These are phyloP conservation scores for Astragalus glycyphyllos DNA, from an alignment of 306 rosid genomes.

Conservation along the genomic window DNA sequence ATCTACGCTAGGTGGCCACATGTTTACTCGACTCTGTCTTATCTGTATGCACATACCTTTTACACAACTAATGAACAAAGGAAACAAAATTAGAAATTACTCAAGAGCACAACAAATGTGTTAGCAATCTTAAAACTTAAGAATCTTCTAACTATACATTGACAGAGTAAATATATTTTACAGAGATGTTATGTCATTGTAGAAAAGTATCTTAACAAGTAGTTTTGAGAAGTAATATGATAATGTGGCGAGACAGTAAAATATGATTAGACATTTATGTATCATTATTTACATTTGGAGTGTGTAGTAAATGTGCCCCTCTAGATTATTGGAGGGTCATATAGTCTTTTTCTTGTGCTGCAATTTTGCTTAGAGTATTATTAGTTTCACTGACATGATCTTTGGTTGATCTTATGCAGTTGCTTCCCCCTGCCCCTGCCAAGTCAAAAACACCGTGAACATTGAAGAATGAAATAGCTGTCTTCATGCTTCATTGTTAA, in stretches of 20 bases:
- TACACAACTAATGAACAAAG: background rate
- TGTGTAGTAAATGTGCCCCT: background rate
- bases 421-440: conserved; percentile 81
- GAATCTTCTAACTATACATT: background rate
- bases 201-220: too few relatives aligned
- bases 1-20: too few relatives aligned
- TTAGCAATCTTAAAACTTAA: background rate
- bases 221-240: background rate
- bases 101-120: background rate
- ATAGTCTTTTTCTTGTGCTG: conserved; percentile 9
- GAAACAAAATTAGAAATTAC: background rate
- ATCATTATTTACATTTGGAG: background rate
- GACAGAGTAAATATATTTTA: conserved; percentile 6
- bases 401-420: conserved; percentile 61
- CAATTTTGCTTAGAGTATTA: conserved; percentile 18
- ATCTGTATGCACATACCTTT: conserved; percentile 25
- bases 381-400: conserved; percentile 35
- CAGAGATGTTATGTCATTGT: background rate
- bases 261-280: background rate
- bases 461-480: conserved; percentile 34
- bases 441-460: conserved; percentile 74
- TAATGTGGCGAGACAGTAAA: too few relatives aligned
- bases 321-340: background rate
- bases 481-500: conserved; percentile 37
- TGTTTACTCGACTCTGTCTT: background rate